phyloP scores from a whole-genome alignment of 2,329 filamentous ascomycete species.

The Penicillium sp. region DNA sequence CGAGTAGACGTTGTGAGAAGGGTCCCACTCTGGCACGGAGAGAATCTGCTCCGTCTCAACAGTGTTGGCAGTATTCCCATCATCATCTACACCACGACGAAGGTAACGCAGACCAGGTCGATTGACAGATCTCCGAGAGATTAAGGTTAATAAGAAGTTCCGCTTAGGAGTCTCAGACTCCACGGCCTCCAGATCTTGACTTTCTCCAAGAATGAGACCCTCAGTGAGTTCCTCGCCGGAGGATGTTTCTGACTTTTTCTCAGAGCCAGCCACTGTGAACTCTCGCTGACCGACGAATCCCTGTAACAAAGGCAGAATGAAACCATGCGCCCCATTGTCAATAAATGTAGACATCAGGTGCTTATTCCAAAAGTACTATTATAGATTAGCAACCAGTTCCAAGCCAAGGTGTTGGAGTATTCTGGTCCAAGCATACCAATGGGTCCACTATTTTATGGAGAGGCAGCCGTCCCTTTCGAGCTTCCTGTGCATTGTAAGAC shows the following conservation, averaged over 20 bases:
- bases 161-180: slow-evolving; percentile 36
- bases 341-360: slow-evolving; percentile 75
- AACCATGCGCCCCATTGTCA: slow-evolving; percentile 69
- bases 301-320: slow-evolving; percentile 84
- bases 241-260: slow-evolving; percentile 16
- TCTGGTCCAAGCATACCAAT: slow-evolving; percentile 47
- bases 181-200: slow-evolving; percentile 30
- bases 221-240: slow-evolving; percentile 26
- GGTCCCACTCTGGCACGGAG: slow-evolving; percentile 69
- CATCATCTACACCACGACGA: slow-evolving; percentile 85
- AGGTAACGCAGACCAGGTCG: slow-evolving; percentile 88
- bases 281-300: slow-evolving; percentile 88
- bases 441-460: slow-evolving; percentile 75
- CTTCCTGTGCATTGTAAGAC: slow-evolving; percentile 52
- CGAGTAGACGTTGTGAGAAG: slow-evolving; percentile 69
- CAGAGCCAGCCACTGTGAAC: slow-evolving; percentile 68
- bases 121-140: slow-evolving; percentile 86
- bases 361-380: slow-evolving; percentile 86
- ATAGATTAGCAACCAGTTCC: slow-evolving; percentile 9
- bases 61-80: slow-evolving; percentile 83
- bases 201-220: slow-evolving; percentile 49
- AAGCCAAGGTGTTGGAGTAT: neutral
- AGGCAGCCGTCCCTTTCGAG: slow-evolving; percentile 56
- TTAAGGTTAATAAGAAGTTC: slow-evolving; percentile 79
- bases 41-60: slow-evolving; percentile 97